Evolutionary conservation across 2,329 filamentous ascomycete species (phyloP).

Genomic region (Fusarium heterosporum): DNA sequence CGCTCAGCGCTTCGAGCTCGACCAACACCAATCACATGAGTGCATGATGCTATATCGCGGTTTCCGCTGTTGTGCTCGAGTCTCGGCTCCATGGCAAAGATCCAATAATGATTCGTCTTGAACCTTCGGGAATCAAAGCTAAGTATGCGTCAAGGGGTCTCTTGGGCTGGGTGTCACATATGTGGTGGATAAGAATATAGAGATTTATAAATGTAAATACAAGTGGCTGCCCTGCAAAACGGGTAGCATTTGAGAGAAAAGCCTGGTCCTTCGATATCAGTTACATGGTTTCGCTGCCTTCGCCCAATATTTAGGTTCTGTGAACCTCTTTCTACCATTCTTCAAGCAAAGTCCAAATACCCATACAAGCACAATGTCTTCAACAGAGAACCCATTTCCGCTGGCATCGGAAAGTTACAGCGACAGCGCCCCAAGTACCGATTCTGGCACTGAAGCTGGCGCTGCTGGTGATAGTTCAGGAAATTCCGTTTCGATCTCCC

Average conservation of each 20-base stretch:
- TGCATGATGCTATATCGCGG: slow-evolving; percentile 21
- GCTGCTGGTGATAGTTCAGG: slow-evolving; percentile 72
- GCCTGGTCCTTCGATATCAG: slow-evolving; percentile 4
- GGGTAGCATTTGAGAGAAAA: not conserved
- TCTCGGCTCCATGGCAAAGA: slow-evolving; percentile 32
- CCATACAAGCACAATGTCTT: slow-evolving; percentile 52
- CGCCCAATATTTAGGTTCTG: slow-evolving; percentile 35
- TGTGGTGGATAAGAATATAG: slow-evolving; percentile 32
- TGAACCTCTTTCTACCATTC: slow-evolving; percentile 26
- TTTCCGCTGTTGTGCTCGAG: slow-evolving; percentile 29
- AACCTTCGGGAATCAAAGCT: slow-evolving; percentile 26
- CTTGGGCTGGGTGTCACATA: slow-evolving; percentile 15
- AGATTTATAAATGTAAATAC: slow-evolving; percentile 43
- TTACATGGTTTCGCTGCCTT: slow-evolving; percentile 22
- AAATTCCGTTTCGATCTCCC: slow-evolving; percentile 70
- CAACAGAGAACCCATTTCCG: slow-evolving; percentile 56
- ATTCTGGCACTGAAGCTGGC: slow-evolving; percentile 67
- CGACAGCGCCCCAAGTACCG: slow-evolving; percentile 52
- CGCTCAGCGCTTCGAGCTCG: slow-evolving; percentile 48
- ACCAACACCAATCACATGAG: slow-evolving; percentile 47
- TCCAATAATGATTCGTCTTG: slow-evolving; percentile 40
- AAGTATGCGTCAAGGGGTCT: slow-evolving; percentile 32
- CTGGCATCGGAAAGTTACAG: slow-evolving; percentile 57
- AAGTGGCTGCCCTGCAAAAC: slow-evolving; percentile 33
- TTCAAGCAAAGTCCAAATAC: slow-evolving; percentile 13